Conservation (phyloP, 352 stramenopile species). For the Phytophthora quininea region DNA sequence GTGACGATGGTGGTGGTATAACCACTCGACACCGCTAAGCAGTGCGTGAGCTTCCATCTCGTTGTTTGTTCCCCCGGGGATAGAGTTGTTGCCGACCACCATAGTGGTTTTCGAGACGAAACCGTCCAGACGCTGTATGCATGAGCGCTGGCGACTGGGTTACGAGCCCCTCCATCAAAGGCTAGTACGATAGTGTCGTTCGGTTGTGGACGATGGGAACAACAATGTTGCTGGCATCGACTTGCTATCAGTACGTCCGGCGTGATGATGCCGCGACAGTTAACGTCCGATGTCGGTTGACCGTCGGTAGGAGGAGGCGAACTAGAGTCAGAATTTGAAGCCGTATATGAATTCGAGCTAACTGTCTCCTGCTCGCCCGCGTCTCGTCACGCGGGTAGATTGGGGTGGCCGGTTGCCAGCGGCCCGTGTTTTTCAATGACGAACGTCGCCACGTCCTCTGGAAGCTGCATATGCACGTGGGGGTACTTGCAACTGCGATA, state of each 20-base stretch:
- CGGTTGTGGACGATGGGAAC: neutral
- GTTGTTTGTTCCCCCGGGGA: constrained; percentile 28
- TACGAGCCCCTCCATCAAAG: constrained; percentile 16
- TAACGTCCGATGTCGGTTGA: neutral
- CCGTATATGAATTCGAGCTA: neutral
- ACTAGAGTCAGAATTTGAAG: neutral
- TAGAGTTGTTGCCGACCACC: neutral
- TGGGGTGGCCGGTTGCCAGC: neutral
- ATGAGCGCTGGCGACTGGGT: neutral
- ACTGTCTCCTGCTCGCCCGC: neutral
- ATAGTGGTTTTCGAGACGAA: constrained; percentile 17
- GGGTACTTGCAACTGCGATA: constrained; percentile 2
- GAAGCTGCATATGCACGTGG: neutral
- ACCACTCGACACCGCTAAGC: neutral
- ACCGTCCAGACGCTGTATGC: constrained; percentile 15
- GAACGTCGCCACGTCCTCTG: neutral
- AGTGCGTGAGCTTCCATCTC: constrained; percentile 31
- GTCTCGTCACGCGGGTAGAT: neutral
- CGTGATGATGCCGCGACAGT: neutral
- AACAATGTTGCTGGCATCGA: neutral
- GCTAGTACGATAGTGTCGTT: neutral
- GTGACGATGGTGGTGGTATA: neutral
- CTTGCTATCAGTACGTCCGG: neutral
- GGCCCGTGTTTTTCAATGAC: constrained; percentile 3
- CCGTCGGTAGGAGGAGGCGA: neutral